Base-by-base conservation (phyloP, 140 eudicot species). In the Ambrosia hybrid region DNA sequence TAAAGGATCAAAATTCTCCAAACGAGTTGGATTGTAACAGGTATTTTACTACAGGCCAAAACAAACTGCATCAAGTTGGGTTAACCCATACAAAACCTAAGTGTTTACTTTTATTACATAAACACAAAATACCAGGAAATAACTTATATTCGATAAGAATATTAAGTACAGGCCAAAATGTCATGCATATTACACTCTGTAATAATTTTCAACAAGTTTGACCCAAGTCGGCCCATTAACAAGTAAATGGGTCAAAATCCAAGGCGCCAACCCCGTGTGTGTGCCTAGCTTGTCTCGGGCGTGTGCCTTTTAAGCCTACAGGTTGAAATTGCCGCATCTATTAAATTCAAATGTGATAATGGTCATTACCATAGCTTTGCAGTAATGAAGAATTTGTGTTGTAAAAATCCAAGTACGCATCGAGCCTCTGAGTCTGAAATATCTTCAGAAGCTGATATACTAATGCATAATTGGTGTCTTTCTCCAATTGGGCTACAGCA, bases 401-500 rank as follows among this genome's bases (percentile, higher is more conserved):
- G 51, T 92, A 81, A 61, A 92, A 89, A 61, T 73, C 86, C 73
- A 87, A 57, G 85, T 89, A 92, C 4, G 96, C 89, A 51, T 84
- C 91, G 43, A 92, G 87, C 79, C 85, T 92, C 75, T 87, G 84
- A 45, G 98, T 92, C 62, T 85, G 78, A 65, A 89, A 85, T 34
- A 92, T 85, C 76, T 82, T 85, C 65, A 92, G 82, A 75, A 92
- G 92, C 76, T 87, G 92, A 82, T 87, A 89, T n/a, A 84, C 73
- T 11, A 67, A 69, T 41, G 87, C 90, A 83, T 89, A 80, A 30
- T 82, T 85, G 36, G 86, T 60, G 76, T 92, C 98, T 48, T 89
- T 85, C 84, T 92, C 98, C 83, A 92, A 78, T 66, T 92, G 98
- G 33, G 86, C 79, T 62, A 92, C 85, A 57, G 93, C 91, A 14